Percentiles rank a stretch among this genome's conserved stretches.
These are phyloP conservation scores for Boletus coccyginus DNA, from an alignment of 768 basidiomycete species.

Conservation along the genomic window DNA sequence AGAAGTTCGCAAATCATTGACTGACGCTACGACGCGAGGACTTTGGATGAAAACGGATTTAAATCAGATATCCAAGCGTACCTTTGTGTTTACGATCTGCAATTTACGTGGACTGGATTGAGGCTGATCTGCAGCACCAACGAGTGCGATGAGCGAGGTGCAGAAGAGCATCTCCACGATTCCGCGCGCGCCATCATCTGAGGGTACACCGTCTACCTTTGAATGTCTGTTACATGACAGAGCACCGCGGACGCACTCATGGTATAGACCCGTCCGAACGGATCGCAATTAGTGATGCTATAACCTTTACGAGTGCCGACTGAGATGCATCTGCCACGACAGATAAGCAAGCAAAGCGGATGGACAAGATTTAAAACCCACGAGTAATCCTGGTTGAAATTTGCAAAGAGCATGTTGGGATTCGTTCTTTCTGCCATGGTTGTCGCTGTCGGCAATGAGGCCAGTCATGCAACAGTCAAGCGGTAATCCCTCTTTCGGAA, in stretches of 20 bases:
- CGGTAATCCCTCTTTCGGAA: conserved; percentile 7
- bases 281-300: conserved; percentile 96
- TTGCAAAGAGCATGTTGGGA: conserved; percentile 74
- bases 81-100: conserved; percentile 99
- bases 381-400: conserved; percentile 99
- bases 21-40: conserved; percentile 61
- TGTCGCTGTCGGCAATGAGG: conserved; percentile 5
- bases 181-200: conserved; percentile 90
- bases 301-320: conserved; percentile 96
- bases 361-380: conserved; percentile 35
- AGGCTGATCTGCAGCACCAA: conserved; percentile 92
- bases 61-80: conserved; percentile 31
- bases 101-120: conserved; percentile 88
- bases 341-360: not conserved
- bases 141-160: conserved; percentile 94
- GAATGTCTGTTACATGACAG: not conserved
- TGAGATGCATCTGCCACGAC: conserved; percentile 68
- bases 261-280: conserved; percentile 93
- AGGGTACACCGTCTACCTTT: not conserved
- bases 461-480: not conserved
- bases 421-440: conserved; percentile 40
- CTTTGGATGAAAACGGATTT: not conserved
- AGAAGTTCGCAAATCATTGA: conserved; percentile 98
- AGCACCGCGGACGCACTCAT: conserved; percentile 66
- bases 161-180: conserved; percentile 99